These are phyloP conservation scores for Carpinus viminea DNA, from an alignment of 306 rosid species.

Conservation along the genomic window DNA sequence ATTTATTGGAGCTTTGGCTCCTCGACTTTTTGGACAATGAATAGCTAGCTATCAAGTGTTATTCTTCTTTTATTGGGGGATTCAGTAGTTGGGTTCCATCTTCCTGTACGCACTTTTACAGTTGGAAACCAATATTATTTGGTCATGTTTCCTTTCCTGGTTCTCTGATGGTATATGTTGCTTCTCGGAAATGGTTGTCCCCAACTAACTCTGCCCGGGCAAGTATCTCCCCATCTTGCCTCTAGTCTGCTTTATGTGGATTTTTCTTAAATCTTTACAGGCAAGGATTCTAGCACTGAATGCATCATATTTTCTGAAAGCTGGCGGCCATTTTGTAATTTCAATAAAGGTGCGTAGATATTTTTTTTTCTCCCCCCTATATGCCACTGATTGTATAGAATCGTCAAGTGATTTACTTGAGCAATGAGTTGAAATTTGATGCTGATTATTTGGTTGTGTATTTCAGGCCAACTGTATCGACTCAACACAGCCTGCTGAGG, in stretches of 20 bases:
- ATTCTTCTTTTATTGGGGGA: too few species aligned
- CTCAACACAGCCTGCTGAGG: slow-evolving; percentile 74
- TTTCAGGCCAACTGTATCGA: slow-evolving; percentile 91
- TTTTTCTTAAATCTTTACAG: slow-evolving; percentile 8
- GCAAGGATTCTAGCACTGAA: slow-evolving; percentile 93
- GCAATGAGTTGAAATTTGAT: neutral
- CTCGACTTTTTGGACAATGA: neutral
- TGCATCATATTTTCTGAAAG: slow-evolving; percentile 83
- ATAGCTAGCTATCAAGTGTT: too few species aligned
- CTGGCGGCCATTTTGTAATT: slow-evolving; percentile 92
- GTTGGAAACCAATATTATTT: neutral
- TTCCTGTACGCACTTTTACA: too few species aligned
- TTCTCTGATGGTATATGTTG: neutral
- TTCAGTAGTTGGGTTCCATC: too few species aligned
- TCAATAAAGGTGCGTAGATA: slow-evolving; percentile 70
- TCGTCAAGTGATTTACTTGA: too few species aligned
- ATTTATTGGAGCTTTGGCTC: neutral
- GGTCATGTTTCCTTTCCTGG: neutral
- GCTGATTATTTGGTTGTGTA: neutral
- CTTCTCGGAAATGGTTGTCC: neutral
- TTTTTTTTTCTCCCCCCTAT: neutral
- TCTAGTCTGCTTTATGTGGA: neutral
- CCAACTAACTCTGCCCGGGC: neutral
- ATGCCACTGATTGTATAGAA: too few species aligned
- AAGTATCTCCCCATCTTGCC: neutral